phyloP scores from a whole-genome alignment of 2,329 filamentous ascomycete genomes.

The Pseudogymnoascus destructans region DNA sequence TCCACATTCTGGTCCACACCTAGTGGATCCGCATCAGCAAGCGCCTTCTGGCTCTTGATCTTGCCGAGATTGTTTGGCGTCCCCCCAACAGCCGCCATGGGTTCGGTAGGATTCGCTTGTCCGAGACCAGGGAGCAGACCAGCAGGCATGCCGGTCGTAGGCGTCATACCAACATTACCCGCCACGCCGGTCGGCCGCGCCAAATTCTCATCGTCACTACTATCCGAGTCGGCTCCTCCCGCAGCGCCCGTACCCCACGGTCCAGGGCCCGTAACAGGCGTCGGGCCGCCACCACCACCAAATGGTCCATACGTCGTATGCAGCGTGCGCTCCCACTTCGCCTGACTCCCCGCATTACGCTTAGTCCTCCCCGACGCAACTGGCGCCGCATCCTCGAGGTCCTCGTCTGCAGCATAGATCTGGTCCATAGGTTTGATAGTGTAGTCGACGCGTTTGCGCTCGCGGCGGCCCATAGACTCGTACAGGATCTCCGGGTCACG shows the following conservation, averaged over 20 bases:
- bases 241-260: slow-evolving; percentile 62
- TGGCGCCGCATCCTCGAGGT: slow-evolving; percentile 54
- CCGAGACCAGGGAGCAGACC: slow-evolving; percentile 37
- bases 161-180: slow-evolving; percentile 53
- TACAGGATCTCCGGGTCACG: slow-evolving; percentile 46
- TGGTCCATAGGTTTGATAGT: slow-evolving; percentile 68
- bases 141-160: slow-evolving; percentile 38
- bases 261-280: slow-evolving; percentile 40
- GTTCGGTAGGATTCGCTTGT: slow-evolving; percentile 44
- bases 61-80: slow-evolving; percentile 79
- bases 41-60: slow-evolving; percentile 79
- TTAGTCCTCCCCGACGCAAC: slow-evolving; percentile 50
- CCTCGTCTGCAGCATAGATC: slow-evolving; percentile 58
- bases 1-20: slow-evolving; percentile 87
- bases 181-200: slow-evolving; percentile 46
- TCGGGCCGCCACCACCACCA: slow-evolving; percentile 63
- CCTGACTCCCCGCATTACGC: slow-evolving; percentile 16
- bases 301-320: slow-evolving; percentile 91
- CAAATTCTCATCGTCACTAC: slow-evolving; percentile 82
- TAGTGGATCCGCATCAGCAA: slow-evolving; percentile 87
- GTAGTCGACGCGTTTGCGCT: slow-evolving; percentile 65
- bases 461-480: slow-evolving; percentile 42
- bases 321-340: slow-evolving; percentile 62
- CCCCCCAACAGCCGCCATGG: slow-evolving; percentile 40
- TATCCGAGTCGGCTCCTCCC: slow-evolving; percentile 81